Evolutionary conservation across 495 filamentous ascomycete species (phyloP).

Genomic region (Podospora pseudoanserina): DNA sequence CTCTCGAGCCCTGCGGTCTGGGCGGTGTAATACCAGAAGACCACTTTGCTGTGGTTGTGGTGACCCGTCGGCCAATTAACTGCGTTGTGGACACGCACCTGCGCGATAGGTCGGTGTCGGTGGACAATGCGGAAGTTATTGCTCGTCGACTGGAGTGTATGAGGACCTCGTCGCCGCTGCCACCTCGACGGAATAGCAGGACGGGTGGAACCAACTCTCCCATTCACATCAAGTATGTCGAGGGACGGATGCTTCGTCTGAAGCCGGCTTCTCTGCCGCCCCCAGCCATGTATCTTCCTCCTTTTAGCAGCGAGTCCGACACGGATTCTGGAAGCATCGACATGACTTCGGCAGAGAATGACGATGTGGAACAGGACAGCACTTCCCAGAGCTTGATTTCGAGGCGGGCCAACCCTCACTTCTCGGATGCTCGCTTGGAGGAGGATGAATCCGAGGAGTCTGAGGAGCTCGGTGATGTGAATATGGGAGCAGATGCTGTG

Average conservation of each 20-base stretch:
- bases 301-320: conserved; percentile 32
- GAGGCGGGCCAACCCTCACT: conserved; percentile 31
- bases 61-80: conserved; percentile 43
- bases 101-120: conserved; percentile 16
- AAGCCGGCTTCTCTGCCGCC: conserved; percentile 44
- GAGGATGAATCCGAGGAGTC: conserved; percentile 5
- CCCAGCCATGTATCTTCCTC: conserved; percentile 39
- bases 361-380: conserved; percentile 4
- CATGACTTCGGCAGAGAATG: conserved; percentile 30
- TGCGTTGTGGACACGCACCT: conserved; percentile 3
- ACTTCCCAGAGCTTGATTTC: conserved; percentile 26
- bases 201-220: not conserved
- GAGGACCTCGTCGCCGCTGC: conserved; percentile 35
- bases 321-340: conserved; percentile 32
- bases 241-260: conserved; percentile 28
- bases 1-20: conserved; percentile 60
- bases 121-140: conserved; percentile 35
- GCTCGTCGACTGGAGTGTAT: conserved; percentile 35
- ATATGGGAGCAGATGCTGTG: not conserved
- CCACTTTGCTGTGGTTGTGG: conserved; percentile 59
- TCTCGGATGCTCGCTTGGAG: conserved; percentile 21
- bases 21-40: conserved; percentile 64
- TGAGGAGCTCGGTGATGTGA: conserved; percentile 19
- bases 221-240: conserved; percentile 39
- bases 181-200: not conserved